Evolutionary conservation across 495 filamentous ascomycete species (phyloP).

Genomic region (Barbatosphaeria neglecta): DNA sequence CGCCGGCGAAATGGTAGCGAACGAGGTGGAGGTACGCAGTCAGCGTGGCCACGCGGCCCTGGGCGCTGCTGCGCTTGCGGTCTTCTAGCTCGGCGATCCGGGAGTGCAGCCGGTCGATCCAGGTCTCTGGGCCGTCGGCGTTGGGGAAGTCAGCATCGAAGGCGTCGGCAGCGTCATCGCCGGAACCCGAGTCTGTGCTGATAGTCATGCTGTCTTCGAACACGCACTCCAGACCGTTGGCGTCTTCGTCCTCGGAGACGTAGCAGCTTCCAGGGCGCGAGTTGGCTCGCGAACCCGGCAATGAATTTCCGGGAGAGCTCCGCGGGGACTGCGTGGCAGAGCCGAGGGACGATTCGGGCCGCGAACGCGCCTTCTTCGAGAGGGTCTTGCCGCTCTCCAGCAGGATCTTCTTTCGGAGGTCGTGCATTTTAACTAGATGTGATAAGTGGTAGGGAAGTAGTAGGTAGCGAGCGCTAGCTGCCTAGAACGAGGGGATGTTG

Average conservation of each 20-base stretch:
- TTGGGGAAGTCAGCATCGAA: too few species aligned
- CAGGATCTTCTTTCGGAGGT: slow-evolving; percentile 66
- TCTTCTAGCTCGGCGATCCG: slow-evolving; percentile 75
- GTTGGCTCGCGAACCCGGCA: slow-evolving; percentile 9
- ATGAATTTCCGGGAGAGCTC: slow-evolving; percentile 10
- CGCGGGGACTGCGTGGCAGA: slow-evolving; percentile 29
- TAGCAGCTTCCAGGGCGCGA: slow-evolving; percentile 55
- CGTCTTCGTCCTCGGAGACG: slow-evolving; percentile 70
- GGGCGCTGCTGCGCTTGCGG: slow-evolving; percentile 72
- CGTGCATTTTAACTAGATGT: slow-evolving; percentile 43
- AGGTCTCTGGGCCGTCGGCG: slow-evolving; percentile 37
- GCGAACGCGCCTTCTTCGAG: slow-evolving; percentile 76
- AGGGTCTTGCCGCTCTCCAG: slow-evolving; percentile 84
- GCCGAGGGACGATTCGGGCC: slow-evolving; percentile 51
- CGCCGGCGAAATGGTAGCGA: slow-evolving; percentile 59
- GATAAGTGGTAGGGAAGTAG: neutral
- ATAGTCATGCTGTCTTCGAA: slow-evolving; percentile 30
- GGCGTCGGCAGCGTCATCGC: slow-evolving; percentile 41
- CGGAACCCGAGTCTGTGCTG: slow-evolving; percentile 16
- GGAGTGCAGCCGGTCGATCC: slow-evolving; percentile 56
- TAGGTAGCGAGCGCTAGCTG: neutral
- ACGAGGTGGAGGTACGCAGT: slow-evolving; percentile 59
- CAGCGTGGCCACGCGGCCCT: slow-evolving; percentile 65
- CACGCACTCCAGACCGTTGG: slow-evolving; percentile 32
- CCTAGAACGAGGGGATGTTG: neutral